Conservation (phyloP, 371 early-diverging fungal species). For the Saksenaea oblongispora region DNA sequence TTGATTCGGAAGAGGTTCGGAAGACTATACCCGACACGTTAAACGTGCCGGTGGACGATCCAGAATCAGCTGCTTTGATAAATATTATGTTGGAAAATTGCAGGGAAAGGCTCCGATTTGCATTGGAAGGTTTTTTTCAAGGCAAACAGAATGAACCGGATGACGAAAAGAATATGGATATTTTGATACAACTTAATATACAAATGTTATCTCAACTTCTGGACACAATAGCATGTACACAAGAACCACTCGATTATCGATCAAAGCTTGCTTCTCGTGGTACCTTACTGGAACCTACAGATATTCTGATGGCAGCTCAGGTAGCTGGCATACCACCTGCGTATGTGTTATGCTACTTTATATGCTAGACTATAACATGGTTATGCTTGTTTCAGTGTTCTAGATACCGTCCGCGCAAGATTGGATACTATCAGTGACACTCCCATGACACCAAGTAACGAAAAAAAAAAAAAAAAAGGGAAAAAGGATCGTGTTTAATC, state of each 20-base stretch:
- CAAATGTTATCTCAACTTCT: background rate
- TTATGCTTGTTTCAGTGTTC: background rate
- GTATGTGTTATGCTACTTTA: background rate
- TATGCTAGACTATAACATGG: background rate
- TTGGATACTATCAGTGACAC: background rate
- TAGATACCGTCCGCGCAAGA: background rate
- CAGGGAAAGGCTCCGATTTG: background rate
- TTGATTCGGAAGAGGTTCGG: background rate
- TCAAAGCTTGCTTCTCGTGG: background rate
- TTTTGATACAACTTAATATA: background rate
- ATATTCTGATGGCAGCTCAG: background rate
- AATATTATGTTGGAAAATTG: background rate
- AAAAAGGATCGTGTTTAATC: background rate
- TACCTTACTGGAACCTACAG: background rate
- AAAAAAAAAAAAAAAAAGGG: background rate
- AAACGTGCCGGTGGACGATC: background rate
- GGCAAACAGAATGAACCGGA: background rate
- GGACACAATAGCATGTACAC: background rate
- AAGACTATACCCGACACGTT: background rate
- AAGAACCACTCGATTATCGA: background rate
- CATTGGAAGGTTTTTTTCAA: background rate
- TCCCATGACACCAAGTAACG: background rate
- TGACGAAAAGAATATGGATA: background rate
- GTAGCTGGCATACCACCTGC: background rate
- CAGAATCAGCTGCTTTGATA: background rate